Conservation (phyloP, 805 yeast species). For the Soucietia sequanensis region DNA sequence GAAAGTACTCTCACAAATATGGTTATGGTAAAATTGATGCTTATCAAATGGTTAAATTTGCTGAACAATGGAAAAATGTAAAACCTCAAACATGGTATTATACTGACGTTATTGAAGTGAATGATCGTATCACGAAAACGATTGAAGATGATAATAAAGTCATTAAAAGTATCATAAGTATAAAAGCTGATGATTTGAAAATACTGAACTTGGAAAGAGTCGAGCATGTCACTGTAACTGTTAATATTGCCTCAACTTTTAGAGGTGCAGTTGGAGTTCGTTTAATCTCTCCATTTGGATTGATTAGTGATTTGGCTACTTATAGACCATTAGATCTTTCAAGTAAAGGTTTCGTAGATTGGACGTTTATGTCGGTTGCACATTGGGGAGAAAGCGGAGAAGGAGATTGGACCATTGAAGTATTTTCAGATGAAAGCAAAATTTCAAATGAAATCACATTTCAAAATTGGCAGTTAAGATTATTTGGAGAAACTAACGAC, state of each 20-base stretch:
- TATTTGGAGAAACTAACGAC: constrained; percentile 81
- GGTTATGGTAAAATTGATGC: constrained; percentile 96
- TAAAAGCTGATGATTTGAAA: constrained; percentile 50
- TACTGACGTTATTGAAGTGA: constrained; percentile 40
- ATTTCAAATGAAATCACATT: constrained; percentile 38
- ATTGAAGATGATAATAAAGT: constrained; percentile 12
- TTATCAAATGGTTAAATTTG: constrained; percentile 64
- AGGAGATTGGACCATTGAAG: constrained; percentile 82
- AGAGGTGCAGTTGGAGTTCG: constrained; percentile 72
- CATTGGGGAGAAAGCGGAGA: constrained; percentile 88
- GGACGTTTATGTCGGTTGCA: constrained; percentile 98
- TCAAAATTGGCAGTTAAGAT: constrained; percentile 68
- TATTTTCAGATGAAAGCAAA: constrained; percentile 37
- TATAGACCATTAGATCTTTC: constrained; percentile 59
- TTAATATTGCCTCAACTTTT: constrained; percentile 59
- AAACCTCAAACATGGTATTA: constrained; percentile 88
- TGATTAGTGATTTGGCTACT: constrained; percentile 70
- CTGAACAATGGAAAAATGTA: constrained; percentile 76
- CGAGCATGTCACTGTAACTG: constrained; percentile 85
- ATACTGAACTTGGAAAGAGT: constrained; percentile 62
- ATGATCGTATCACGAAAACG: constrained; percentile 13
- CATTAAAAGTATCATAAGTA: constrained; percentile 29
- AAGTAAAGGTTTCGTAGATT: constrained; percentile 60
- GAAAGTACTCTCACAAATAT: constrained; percentile 76
- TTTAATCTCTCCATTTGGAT: constrained; percentile 73